Evolutionary conservation across 2,329 filamentous ascomycete genomes (phyloP).

Genomic region (Aquanectria penicillioides): DNA sequence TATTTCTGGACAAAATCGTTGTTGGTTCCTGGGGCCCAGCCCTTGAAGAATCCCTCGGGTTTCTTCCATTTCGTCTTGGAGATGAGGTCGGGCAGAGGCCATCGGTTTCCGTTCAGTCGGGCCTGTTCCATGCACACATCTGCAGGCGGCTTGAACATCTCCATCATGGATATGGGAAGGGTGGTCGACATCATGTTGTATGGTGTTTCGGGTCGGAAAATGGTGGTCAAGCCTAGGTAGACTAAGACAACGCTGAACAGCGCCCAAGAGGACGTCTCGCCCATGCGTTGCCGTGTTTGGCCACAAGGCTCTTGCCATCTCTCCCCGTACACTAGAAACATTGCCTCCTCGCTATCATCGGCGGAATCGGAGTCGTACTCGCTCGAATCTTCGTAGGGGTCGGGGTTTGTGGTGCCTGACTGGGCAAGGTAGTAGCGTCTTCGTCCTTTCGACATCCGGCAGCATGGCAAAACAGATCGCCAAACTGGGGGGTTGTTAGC

Average conservation of each 20-base stretch:
- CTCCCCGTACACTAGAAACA: constrained; percentile 23
- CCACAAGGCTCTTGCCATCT: constrained; percentile 14
- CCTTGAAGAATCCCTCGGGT: constrained; percentile 39
- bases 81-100: constrained; percentile 45
- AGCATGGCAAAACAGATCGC: constrained; percentile 26
- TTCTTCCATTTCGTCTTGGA: constrained; percentile 38
- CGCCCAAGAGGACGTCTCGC: constrained; percentile 20
- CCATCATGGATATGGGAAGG: constrained; percentile 43
- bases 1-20: constrained; percentile 39
- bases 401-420: constrained; percentile 1
- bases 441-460: constrained; percentile 11
- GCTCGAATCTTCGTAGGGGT: constrained; percentile 30
- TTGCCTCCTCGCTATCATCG: constrained; percentile 28
- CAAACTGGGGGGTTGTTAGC: constrained; percentile 26
- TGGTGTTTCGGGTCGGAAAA: constrained; percentile 41
- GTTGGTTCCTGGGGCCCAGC: constrained; percentile 45
- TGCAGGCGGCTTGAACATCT: constrained; percentile 35
- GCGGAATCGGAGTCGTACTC: constrained; percentile 26
- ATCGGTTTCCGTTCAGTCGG: constrained; percentile 31
- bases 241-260: constrained; percentile 1
- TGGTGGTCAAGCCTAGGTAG: constrained; percentile 31
- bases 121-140: constrained; percentile 37
- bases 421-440: constrained; percentile 14
- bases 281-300: constrained; percentile 1
- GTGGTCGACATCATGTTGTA: constrained; percentile 47